Evolutionary conservation across 2,329 filamentous ascomycete species (phyloP).

Genomic region (Trichoderma arundinaceum): DNA sequence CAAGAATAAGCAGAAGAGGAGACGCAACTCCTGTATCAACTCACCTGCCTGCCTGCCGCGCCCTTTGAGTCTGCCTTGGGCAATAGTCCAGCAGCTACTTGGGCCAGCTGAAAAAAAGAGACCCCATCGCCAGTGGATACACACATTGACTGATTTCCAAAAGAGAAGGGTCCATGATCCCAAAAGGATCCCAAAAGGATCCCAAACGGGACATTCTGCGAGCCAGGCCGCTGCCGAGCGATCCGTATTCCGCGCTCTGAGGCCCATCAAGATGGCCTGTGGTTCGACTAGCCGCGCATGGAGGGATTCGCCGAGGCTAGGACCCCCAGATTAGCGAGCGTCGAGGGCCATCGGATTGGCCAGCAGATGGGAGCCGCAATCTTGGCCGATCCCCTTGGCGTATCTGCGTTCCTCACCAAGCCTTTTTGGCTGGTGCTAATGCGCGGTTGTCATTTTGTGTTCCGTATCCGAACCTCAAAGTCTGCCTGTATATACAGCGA

Average conservation of each 20-base stretch:
- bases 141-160: constrained; percentile 3
- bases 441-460: not conserved
- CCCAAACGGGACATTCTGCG: not conserved
- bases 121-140: constrained; percentile 15
- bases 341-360: constrained; percentile 3
- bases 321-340: constrained; percentile 20
- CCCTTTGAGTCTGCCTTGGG: constrained; percentile 17
- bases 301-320: constrained; percentile 4
- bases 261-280: not conserved
- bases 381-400: constrained; percentile 5
- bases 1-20: not conserved
- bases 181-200: not conserved
- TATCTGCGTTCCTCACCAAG: not conserved
- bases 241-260: constrained; percentile 26
- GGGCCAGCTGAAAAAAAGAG: constrained; percentile 18
- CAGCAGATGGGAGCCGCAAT: not conserved
- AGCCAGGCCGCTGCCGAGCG: constrained; percentile 18
- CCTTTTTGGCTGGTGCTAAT: not conserved
- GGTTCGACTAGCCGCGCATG: not conserved
- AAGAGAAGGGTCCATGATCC: not conserved
- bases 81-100: not conserved
- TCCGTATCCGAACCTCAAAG: too few relatives aligned
- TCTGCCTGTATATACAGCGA: too few relatives aligned
- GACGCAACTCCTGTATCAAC: not conserved
- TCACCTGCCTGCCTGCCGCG: not conserved